phyloP scores from a whole-genome alignment of 2,329 filamentous ascomycete genomes.

The Aureobasidium pullulans region DNA sequence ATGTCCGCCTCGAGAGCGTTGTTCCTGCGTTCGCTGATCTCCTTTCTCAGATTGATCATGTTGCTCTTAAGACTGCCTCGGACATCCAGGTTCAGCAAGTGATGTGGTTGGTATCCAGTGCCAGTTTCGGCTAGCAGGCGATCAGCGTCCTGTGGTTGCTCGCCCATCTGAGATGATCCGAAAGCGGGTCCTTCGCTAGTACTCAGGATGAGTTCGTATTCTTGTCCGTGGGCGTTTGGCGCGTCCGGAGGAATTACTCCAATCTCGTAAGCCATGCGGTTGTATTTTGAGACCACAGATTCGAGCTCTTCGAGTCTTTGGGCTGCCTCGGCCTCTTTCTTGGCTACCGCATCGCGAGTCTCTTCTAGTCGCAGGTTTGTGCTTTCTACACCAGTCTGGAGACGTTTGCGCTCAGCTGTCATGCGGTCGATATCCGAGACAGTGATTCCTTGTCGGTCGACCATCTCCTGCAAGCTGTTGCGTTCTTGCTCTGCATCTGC shows the following conservation, averaged over 20 bases:
- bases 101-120: conserved; percentile 82
- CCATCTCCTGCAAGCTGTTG: conserved; percentile 68
- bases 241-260: conserved; percentile 81
- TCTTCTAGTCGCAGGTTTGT: conserved; percentile 74
- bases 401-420: conserved; percentile 86
- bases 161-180: conserved; percentile 42
- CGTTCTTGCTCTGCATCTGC: conserved; percentile 77
- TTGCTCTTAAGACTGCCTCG: conserved; percentile 73
- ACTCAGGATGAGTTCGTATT: conserved; percentile 80
- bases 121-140: conserved; percentile 73
- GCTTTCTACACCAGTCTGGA: conserved; percentile 81
- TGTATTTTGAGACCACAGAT: conserved; percentile 80
- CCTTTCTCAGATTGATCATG: conserved; percentile 72
- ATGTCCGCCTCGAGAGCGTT: conserved; percentile 81
- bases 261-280: conserved; percentile 88
- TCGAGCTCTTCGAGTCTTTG: conserved; percentile 88
- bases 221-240: conserved; percentile 72
- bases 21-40: conserved; percentile 83
- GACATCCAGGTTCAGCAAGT: conserved; percentile 84
- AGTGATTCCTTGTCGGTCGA: conserved; percentile 89
- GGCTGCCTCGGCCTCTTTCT: conserved; percentile 83
- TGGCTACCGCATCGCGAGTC: conserved; percentile 69
- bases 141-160: conserved; percentile 49
- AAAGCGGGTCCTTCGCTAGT: conserved; percentile 75
- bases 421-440: conserved; percentile 99